phyloP scores from a whole-genome alignment of 208 protist genomes.

The Vickermania spadyakhi region DNA sequence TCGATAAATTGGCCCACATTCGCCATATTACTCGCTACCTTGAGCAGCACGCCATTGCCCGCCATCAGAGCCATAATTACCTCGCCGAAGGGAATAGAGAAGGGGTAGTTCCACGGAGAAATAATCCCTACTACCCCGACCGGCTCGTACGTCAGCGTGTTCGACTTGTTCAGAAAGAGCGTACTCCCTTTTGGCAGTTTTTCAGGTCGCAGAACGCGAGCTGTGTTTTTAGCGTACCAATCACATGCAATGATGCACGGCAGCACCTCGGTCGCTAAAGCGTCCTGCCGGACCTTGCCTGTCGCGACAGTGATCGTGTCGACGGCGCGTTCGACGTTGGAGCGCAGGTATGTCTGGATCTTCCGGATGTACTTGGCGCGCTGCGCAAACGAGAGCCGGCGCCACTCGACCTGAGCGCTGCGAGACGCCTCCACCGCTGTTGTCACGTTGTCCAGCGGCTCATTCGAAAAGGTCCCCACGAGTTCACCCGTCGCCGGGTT shows the following conservation, averaged over 20 bases:
- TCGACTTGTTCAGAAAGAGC: slow-evolving; percentile 71
- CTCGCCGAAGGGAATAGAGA: slow-evolving; percentile 77
- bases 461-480: slow-evolving; percentile 17
- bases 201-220: slow-evolving; percentile 25
- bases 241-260: slow-evolving; percentile 45
- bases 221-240: slow-evolving; percentile 72
- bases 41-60: slow-evolving; percentile 69
- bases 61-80: slow-evolving; percentile 78
- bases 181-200: slow-evolving; percentile 37
- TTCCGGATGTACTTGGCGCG: slow-evolving; percentile 39
- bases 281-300: slow-evolving; percentile 65
- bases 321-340: slow-evolving; percentile 38
- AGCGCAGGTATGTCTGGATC: slow-evolving; percentile 45
- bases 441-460: slow-evolving; percentile 18
- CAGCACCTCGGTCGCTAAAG: slow-evolving; percentile 65
- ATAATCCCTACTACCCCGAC: slow-evolving; percentile 81
- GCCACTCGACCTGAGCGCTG: slow-evolving; percentile 51
- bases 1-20: slow-evolving; percentile 58
- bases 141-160: slow-evolving; percentile 64
- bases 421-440: slow-evolving; percentile 26
- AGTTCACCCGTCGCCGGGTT: slow-evolving; percentile 59
- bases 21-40: slow-evolving; percentile 51
- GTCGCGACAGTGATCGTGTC: slow-evolving; percentile 43
- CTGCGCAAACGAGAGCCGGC: slow-evolving; percentile 31
- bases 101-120: slow-evolving; percentile 86